Conservation (phyloP, 1,139 yeast species). For the Dujonia santamariae region DNA sequence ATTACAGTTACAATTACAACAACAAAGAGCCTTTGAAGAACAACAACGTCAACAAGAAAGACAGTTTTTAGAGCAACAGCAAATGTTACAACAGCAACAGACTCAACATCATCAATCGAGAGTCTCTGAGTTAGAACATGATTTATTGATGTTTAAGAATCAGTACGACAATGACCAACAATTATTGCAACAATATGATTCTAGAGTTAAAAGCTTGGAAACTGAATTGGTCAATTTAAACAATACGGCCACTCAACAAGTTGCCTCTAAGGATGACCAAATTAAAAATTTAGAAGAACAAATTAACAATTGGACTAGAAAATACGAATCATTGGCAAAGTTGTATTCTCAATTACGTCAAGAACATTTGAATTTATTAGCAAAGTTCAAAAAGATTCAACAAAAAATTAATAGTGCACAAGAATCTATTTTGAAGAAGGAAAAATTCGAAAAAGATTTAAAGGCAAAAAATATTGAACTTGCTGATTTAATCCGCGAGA, state of each 20-base stretch:
- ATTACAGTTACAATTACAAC: slow-evolving; percentile 50
- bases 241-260: slow-evolving; percentile 68
- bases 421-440: slow-evolving; percentile 84
- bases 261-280: slow-evolving; percentile 76
- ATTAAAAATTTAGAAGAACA: slow-evolving; percentile 71
- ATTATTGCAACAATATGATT: slow-evolving; percentile 83
- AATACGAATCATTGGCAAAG: slow-evolving; percentile 87
- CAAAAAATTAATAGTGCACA: slow-evolving; percentile 92
- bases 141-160: slow-evolving; percentile 67
- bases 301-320: slow-evolving; percentile 73
- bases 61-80: slow-evolving; percentile 50
- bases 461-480: slow-evolving; percentile 84
- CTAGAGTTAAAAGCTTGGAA: slow-evolving; percentile 80
- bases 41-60: slow-evolving; percentile 68
- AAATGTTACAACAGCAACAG: slow-evolving; percentile 62
- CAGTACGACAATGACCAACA: slow-evolving; percentile 88
- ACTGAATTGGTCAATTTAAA: slow-evolving; percentile 63
- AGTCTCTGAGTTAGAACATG: slow-evolving; percentile 80
- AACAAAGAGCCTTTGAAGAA: slow-evolving; percentile 63
- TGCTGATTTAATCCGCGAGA: slow-evolving; percentile 85
- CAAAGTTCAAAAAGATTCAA: slow-evolving; percentile 79
- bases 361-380: slow-evolving; percentile 79
- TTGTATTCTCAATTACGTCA: slow-evolving; percentile 88
- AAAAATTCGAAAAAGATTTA: slow-evolving; percentile 77
- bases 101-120: slow-evolving; percentile 78